Conservation (phyloP, 208 protist genomes). For the Crithidia sp. region DNA sequence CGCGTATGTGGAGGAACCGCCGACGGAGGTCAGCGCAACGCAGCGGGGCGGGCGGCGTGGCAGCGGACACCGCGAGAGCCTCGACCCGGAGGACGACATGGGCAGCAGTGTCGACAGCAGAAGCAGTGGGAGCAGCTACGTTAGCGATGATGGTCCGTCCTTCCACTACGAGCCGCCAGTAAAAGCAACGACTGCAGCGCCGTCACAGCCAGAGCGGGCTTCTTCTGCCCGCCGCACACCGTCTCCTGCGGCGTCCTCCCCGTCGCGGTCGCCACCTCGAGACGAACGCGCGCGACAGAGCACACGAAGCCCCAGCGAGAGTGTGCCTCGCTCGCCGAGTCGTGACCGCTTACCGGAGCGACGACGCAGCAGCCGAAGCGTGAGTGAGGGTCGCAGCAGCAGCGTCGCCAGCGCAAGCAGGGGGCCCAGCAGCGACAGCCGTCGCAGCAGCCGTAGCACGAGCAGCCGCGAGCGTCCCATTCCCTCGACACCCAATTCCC, state of each 20-base stretch:
- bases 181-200: background rate
- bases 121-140: background rate
- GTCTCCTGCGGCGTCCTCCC: background rate
- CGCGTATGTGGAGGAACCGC: conserved; percentile 34
- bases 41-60: background rate
- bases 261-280: background rate
- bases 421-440: background rate
- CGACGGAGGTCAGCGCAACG: conserved; percentile 25
- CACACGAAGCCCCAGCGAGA: conserved; percentile 6
- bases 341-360: conserved; percentile 3
- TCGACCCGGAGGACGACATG: conserved; percentile 40
- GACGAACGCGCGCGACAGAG: background rate
- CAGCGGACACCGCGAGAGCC: conserved; percentile 18
- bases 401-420: background rate
- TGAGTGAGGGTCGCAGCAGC: conserved; percentile 1
- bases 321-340: background rate
- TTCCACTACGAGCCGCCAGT: conserved; percentile 10
- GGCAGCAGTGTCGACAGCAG: conserved; percentile 24
- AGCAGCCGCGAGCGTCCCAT: conserved; percentile 14
- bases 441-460: background rate
- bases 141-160: conserved; percentile 15
- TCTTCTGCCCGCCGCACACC: background rate
- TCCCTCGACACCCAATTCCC: conserved; percentile 2
- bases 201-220: too few species aligned
- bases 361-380: background rate